phyloP scores from a whole-genome alignment of 208 protist genomes.

The Leishmania aethiopica region DNA sequence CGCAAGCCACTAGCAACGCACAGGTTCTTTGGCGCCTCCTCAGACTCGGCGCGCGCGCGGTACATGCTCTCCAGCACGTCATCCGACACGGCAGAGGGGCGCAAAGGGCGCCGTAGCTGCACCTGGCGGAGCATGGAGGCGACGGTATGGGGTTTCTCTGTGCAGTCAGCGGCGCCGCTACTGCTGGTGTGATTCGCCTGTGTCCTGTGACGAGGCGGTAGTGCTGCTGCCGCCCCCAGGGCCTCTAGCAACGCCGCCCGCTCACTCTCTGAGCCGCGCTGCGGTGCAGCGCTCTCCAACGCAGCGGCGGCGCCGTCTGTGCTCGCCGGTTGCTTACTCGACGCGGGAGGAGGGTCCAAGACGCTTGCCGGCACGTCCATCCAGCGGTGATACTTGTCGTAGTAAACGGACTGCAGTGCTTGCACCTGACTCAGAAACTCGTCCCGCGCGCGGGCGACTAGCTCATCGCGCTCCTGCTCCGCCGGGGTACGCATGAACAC shows the following conservation, averaged over 20 bases:
- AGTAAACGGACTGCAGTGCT: constrained; percentile 78
- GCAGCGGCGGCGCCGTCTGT: background rate
- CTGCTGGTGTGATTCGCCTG: background rate
- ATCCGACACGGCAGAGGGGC: constrained; percentile 29
- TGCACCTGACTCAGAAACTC: constrained; percentile 78
- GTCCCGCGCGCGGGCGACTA: constrained; percentile 63
- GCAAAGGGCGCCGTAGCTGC: constrained; percentile 34
- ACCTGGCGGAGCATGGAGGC: constrained; percentile 32
- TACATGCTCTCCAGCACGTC: constrained; percentile 23
- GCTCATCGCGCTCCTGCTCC: constrained; percentile 49
- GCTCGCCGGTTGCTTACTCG: background rate
- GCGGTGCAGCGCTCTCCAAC: background rate
- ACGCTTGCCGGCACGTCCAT: constrained; percentile 75
- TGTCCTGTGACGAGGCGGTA: background rate
- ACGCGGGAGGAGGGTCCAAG: constrained; percentile 32
- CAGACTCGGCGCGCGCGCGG: background rate
- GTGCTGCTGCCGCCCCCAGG: background rate
- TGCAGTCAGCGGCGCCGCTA: background rate
- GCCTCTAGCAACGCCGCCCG: constrained; percentile 30
- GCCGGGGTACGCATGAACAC: constrained; percentile 51
- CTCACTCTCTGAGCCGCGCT: constrained; percentile 29
- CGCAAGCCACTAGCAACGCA: background rate
- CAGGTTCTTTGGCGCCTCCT: background rate
- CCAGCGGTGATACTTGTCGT: constrained; percentile 75
- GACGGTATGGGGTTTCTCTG: background rate